Evolutionary conservation across 2,329 filamentous ascomycete species (phyloP).

Genomic region (Claviceps paspali): DNA sequence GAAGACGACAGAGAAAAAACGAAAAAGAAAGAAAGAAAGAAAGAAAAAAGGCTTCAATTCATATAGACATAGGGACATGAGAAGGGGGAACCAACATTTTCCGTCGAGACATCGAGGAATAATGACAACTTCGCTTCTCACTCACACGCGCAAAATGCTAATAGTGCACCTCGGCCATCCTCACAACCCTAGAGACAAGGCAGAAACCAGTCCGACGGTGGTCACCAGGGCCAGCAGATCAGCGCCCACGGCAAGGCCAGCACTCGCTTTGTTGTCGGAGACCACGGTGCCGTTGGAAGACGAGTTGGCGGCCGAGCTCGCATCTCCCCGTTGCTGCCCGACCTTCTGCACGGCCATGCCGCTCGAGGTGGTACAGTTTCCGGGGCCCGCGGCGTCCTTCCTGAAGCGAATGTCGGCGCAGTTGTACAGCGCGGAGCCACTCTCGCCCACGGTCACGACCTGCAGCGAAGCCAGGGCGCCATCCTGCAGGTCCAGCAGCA

Average conservation of each 20-base stretch:
- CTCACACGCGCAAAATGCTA: no score
- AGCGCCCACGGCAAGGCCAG: constrained; percentile 11
- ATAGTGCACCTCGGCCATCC: no score
- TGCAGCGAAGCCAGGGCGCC: constrained; percentile 53
- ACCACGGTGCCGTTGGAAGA: not conserved
- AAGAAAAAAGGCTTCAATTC: no score
- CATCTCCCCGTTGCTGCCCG: constrained; percentile 14
- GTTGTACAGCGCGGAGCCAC: constrained; percentile 50
- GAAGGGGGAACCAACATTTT: no score
- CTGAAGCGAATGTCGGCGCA: constrained; percentile 62
- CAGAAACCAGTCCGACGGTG: constrained; percentile 22
- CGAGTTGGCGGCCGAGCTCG: not conserved
- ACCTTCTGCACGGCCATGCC: constrained; percentile 28
- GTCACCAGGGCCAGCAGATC: constrained; percentile 17
- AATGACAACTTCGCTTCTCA: no score
- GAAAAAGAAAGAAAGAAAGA: no score
- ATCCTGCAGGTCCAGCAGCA: constrained; percentile 39
- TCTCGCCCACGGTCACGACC: constrained; percentile 47
- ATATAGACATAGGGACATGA: no score
- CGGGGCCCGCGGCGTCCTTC: constrained; percentile 28
- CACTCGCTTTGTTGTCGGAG: constrained; percentile 7
- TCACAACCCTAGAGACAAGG: constrained; percentile 22
- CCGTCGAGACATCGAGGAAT: no score
- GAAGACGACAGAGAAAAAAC: no score
- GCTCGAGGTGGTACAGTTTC: constrained; percentile 16